Base-by-base conservation (phyloP, 805 yeast species). In the Cephaloascus albidus region DNA sequence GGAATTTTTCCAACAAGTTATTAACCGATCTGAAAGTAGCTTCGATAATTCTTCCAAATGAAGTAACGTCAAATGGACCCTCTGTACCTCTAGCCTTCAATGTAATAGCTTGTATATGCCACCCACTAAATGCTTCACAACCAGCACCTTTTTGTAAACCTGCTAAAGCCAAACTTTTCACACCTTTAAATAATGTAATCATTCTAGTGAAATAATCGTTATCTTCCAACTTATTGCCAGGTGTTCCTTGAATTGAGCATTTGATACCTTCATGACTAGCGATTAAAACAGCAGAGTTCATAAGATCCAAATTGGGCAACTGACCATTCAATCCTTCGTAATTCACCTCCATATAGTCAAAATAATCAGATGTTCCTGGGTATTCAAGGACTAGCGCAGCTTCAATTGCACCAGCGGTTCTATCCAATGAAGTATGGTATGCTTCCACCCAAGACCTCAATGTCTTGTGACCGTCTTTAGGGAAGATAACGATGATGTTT, bases 271-370 rank as follows among this genome's bases (percentile, higher is more conserved):
- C 97, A 51, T 85, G 87, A 43, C 77, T 76, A 4, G 83, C 70
- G 27, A 87, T 71, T 36, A 73, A 64, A n/a, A 79, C 79, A 3
- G 85, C 95, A 20, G 88, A 75, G 54, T 93, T 93, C 36, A 93
- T 63, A 40, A 93, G 62, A 61, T 93, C 99, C 50, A 93, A 69
- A 55, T 93, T 93, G 14, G 99, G 99, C 46, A 89, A 69, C 59
- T 88, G 97, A 17, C 99, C 99, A 53, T 93, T 93, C 42, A 89
- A 67, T 0, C 98, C 98, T 43, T 84, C 87, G 55, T 86, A 90
- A 36, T 64, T 68, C 35, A 93, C 57, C 55, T 89, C 96, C 26
- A 85, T 59, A 50, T 73, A 76, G 40, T 83, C 85, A 54, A 88
- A 76, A 47, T 75, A 70, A 55, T 89, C 97, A 1, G 59, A 57